A percentile compares a stretch with the other conserved stretches of the same genome.
Evolutionary conservation across 305 asterid genomes (phyloP).

Genomic region (Fraxinus baroniana): DNA sequence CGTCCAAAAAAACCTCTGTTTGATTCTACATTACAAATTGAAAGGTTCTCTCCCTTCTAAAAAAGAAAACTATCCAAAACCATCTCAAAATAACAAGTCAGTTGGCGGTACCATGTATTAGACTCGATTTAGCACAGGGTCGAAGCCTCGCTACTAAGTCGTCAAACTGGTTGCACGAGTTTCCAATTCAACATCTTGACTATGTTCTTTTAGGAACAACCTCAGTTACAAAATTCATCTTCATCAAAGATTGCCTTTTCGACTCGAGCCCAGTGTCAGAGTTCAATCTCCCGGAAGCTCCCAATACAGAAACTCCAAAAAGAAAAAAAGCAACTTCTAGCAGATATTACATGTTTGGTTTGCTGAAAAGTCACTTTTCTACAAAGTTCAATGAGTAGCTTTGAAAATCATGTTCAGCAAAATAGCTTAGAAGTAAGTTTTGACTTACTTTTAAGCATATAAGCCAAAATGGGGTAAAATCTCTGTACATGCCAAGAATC

Average conservation of each 20-base stretch:
- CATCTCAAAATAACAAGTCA: background rate
- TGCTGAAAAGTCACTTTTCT: background rate
- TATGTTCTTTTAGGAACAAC: conserved; percentile 3
- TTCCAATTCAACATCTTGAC: conserved; percentile 1
- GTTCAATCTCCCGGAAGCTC: conserved; percentile 22
- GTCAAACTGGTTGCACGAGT: conserved; percentile 15
- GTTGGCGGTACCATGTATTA: background rate
- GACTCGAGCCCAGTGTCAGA: conserved; percentile 6
- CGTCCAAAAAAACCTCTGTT: background rate
- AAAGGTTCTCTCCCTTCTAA: background rate
- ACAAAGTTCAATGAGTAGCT: background rate
- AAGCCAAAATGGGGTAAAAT: background rate
- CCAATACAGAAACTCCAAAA: conserved; percentile 12
- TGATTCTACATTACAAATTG: background rate
- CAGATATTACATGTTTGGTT: background rate
- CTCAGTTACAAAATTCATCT: conserved; percentile 3
- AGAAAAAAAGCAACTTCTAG: background rate
- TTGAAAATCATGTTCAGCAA: background rate
- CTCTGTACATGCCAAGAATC: background rate
- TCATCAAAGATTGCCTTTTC: conserved; percentile 12
- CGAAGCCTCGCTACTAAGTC: conserved; percentile 22
- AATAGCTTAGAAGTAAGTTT: background rate
- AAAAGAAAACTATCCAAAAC: background rate
- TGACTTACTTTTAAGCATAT: background rate
- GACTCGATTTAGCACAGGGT: background rate